phyloP scores from a whole-genome alignment of 208 protist genomes.

The Vickermania spadyakhi region DNA sequence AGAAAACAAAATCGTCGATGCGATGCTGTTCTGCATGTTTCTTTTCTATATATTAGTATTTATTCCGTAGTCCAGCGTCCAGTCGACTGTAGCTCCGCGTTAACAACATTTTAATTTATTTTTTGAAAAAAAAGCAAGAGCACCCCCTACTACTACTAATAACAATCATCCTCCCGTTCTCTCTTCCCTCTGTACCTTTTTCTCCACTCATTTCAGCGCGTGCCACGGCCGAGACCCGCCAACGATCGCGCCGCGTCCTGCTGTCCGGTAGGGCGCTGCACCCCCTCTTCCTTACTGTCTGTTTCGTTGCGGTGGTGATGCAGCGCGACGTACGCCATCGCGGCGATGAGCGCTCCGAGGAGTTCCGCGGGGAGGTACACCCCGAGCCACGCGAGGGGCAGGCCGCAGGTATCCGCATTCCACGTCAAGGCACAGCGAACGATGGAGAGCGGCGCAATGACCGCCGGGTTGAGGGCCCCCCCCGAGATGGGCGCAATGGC shows the following conservation, averaged over 20 bases:
- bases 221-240: too few species aligned
- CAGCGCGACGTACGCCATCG: constrained; percentile 62
- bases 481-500: constrained; percentile 49
- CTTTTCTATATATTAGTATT: too few species aligned
- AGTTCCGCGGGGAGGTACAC: constrained; percentile 59
- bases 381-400: constrained; percentile 50
- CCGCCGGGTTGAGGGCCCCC: constrained; percentile 71
- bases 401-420: constrained; percentile 26
- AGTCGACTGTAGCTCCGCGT: too few species aligned
- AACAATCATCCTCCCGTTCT: too few species aligned
- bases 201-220: too few species aligned
- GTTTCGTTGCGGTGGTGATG: constrained; percentile 6
- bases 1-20: too few species aligned
- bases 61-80: too few species aligned
- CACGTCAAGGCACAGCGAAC: constrained; percentile 48
- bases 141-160: too few species aligned
- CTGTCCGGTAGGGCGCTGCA: not conserved
- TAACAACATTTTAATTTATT: too few species aligned
- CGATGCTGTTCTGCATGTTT: too few species aligned
- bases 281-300: not conserved
- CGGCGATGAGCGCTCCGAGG: constrained; percentile 48
- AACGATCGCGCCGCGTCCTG: constrained; percentile 6
- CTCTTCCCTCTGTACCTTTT: too few species aligned
- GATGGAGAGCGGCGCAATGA: constrained; percentile 52
- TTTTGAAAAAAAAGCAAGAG: too few species aligned